Evolutionary conservation across 169 alveolate species (phyloP), one percentile per base, ranked within the genome.

Genomic region (Babesia bigemina): DNA sequence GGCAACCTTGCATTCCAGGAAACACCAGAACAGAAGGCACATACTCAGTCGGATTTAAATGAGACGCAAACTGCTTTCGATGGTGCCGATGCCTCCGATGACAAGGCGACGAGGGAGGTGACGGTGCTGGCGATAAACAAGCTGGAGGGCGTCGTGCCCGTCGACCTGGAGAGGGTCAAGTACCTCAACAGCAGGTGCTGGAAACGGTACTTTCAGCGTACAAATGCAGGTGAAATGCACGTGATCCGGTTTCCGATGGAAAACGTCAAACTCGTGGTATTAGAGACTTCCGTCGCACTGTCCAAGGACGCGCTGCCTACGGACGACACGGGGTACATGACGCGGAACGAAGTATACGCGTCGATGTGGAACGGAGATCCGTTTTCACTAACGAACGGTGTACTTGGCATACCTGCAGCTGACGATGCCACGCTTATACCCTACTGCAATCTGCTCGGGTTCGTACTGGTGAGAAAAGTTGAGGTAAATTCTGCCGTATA

Each of bases 271-370:
- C 65, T 87, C 50, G 71, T 87, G 56, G 56, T 49, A 36, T 29
- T 75, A 24, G 93, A 81, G 29, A 55, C 85, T 44, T 59, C 55
- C 42, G 69, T 70, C 9, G 78, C 70, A 1, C 59, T 87, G 45
- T 75, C 92, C 12, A 79, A 69, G 55, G 91, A 90, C 7, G 93
- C 93, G 12, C 81, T 87, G 42, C 93, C 93, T 0, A 87, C 92
- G n/a, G 86, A 78, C 50, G 84, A 70, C 28, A 58, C 22, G 21
- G 42, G 70, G 12, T 39, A 42, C 6, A 22, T 39, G 49, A 49
- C 39, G 47, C 19, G 45, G 47, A 65, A 76, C 39, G 83, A 60
- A 48, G n/a, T 85, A 53, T 52, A 65, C 29, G 56, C 63, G 33
- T 36, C 60, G 8, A 58, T 72, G 48, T 87, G 88, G 85, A 73